phyloP scores from a whole-genome alignment of 257 asterid species.

The Rhazya stricta region DNA sequence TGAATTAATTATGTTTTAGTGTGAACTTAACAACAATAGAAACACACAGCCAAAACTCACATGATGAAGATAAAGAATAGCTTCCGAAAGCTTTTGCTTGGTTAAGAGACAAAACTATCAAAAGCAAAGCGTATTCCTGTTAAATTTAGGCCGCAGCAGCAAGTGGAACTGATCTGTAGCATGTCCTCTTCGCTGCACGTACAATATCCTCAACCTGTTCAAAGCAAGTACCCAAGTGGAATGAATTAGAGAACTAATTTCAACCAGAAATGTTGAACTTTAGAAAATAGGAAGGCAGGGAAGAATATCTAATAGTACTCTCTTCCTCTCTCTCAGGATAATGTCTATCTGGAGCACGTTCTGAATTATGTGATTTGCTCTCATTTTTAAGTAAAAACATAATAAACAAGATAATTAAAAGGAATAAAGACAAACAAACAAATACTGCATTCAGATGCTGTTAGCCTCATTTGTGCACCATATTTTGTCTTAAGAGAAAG shows the following conservation, averaged over 20 bases:
- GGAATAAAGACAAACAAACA: no score
- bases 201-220: constrained; percentile 43
- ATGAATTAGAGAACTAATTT: background rate
- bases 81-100: background rate
- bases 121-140: constrained; percentile 7
- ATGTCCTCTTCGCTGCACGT: constrained; percentile 42
- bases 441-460: background rate
- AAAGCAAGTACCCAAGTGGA: background rate
- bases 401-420: no score
- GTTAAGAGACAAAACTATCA: background rate
- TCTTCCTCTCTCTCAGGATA: no score
- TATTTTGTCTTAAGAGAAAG: no score
- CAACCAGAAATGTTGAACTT: no score
- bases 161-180: constrained; percentile 36
- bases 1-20: background rate
- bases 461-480: no score
- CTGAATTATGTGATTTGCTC: no score
- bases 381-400: background rate
- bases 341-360: background rate
- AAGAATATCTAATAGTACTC: background rate
- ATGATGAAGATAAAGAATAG: background rate
- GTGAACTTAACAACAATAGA: background rate
- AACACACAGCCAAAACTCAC: background rate
- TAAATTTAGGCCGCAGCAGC: constrained; percentile 33
- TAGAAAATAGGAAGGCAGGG: background rate